phyloP scores from a whole-genome alignment of 208 protist species.

The Crithidia acanthocephali region DNA sequence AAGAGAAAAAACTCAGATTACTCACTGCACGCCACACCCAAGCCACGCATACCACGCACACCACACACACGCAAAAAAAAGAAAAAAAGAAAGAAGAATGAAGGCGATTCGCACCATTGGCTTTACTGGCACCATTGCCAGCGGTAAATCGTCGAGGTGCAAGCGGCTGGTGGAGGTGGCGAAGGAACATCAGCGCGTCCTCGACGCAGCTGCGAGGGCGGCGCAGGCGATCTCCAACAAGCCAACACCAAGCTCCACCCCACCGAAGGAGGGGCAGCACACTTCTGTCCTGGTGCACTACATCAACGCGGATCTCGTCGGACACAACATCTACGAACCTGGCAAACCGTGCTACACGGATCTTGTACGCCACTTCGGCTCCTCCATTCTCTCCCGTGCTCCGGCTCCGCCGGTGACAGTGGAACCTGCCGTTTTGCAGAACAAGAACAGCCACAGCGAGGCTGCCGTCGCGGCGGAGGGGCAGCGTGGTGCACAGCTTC shows the following conservation, averaged over 20 bases:
- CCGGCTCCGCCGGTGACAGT: too few relatives aligned
- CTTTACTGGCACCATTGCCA: slow-evolving; percentile 84
- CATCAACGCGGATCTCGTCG: slow-evolving; percentile 72
- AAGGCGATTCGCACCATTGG: slow-evolving; percentile 47
- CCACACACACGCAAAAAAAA: neutral
- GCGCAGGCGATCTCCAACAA: neutral
- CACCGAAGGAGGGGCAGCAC: neutral
- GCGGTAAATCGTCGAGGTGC: slow-evolving; percentile 77
- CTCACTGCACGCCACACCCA: too few relatives aligned
- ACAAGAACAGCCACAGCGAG: too few relatives aligned
- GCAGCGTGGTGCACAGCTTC: too few relatives aligned
- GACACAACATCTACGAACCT: slow-evolving; percentile 73
- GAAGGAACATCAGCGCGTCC: slow-evolving; percentile 11
- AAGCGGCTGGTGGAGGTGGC: slow-evolving; percentile 52
- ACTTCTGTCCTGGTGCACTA: slow-evolving; percentile 37
- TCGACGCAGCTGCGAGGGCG: neutral
- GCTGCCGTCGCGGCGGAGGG: too few relatives aligned
- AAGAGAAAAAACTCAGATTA: too few relatives aligned
- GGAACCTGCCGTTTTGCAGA: too few relatives aligned
- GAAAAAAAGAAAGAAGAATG: slow-evolving; percentile 2
- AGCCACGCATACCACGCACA: too few relatives aligned
- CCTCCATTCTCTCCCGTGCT: slow-evolving; percentile 36
- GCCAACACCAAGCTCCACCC: neutral
- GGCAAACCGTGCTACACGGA: slow-evolving; percentile 72
- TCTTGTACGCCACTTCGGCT: slow-evolving; percentile 61